A percentile compares a stretch with the other conserved stretches of the same genome.
Evolutionary conservation across 176 grass and related monocot species (phyloP).

Genomic region (Musa schizocarpa): DNA sequence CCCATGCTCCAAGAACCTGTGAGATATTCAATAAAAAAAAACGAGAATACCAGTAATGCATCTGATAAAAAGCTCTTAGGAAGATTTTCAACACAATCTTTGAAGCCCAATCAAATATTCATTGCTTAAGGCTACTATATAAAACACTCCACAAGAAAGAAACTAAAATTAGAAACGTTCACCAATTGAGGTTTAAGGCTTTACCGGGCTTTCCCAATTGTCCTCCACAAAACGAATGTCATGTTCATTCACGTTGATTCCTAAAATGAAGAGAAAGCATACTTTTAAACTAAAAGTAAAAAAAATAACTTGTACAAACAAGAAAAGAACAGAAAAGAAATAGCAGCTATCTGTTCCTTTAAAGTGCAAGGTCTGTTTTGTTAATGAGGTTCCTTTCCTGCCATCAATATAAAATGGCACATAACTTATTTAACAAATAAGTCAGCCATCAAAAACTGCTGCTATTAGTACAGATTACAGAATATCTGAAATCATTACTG

Average conservation of each 20-base stretch:
- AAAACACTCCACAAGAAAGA: neutral
- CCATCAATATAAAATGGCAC: neutral
- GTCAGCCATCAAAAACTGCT: neutral
- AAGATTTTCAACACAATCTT: neutral
- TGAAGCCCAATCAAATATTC: neutral
- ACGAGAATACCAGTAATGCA: neutral
- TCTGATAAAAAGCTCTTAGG: neutral
- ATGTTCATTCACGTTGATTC: slow-evolving; percentile 70
- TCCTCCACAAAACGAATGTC: slow-evolving; percentile 97
- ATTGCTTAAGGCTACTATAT: neutral
- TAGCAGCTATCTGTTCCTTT: neutral
- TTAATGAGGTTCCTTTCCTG: neutral
- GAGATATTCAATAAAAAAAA: neutral
- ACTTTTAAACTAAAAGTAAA: neutral
- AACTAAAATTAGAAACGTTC: neutral
- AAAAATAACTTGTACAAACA: neutral
- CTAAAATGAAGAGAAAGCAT: slow-evolving; percentile 15
- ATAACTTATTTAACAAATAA: neutral
- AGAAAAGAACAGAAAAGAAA: neutral
- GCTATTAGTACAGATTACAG: neutral
- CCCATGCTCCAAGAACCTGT: slow-evolving; percentile 97
- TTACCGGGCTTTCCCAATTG: slow-evolving; percentile 97
- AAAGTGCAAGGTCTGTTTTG: neutral
- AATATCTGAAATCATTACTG: no score
- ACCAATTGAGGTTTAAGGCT: neutral